A percentile compares a stretch with the other conserved stretches of the same genome.
Conservation (phyloP, 202 grass and related monocot species). For the Zoysia matrella region DNA sequence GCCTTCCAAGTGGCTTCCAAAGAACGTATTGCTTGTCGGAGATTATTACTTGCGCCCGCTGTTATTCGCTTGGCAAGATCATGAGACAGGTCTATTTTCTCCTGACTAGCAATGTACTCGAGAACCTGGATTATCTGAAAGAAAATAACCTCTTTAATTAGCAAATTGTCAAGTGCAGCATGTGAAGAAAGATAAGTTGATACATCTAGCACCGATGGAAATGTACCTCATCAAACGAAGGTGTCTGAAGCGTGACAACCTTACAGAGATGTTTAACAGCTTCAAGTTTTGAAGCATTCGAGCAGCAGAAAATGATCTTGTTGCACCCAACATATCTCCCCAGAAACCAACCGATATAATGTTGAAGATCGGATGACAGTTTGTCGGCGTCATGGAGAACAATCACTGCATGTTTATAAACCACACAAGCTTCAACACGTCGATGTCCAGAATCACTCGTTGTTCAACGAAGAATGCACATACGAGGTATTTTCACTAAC, state of each 20-base stretch:
- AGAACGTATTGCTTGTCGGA: constrained; percentile 75
- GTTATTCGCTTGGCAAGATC: constrained; percentile 62
- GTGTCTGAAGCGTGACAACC: constrained; percentile 56
- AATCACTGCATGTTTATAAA: constrained; percentile 50
- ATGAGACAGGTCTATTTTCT: constrained; percentile 62
- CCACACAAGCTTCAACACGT: not conserved
- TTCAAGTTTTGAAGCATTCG: constrained; percentile 68
- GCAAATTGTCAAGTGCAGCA: constrained; percentile 1
- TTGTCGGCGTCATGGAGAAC: constrained; percentile 68
- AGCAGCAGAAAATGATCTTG: constrained; percentile 69
- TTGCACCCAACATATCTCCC: constrained; percentile 62
- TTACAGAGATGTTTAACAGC: constrained; percentile 56
- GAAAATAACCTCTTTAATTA: constrained; percentile 3
- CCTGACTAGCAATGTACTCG: constrained; percentile 63
- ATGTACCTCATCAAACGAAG: constrained; percentile 68
- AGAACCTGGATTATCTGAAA: constrained; percentile 73
- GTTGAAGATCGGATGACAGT: constrained; percentile 64
- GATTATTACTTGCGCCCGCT: constrained; percentile 56
- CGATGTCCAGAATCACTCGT: not conserved
- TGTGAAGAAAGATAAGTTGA: constrained; percentile 2
- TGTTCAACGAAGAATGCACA: not conserved
- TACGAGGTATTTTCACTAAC: not conserved
- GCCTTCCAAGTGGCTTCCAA: constrained; percentile 75
- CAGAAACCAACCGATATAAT: constrained; percentile 65
- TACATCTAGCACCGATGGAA: not conserved